Percentiles rank a stretch among this genome's conserved stretches.
Conservation (phyloP, 2,329 filamentous ascomycete species). For the Claviceps monticola region DNA sequence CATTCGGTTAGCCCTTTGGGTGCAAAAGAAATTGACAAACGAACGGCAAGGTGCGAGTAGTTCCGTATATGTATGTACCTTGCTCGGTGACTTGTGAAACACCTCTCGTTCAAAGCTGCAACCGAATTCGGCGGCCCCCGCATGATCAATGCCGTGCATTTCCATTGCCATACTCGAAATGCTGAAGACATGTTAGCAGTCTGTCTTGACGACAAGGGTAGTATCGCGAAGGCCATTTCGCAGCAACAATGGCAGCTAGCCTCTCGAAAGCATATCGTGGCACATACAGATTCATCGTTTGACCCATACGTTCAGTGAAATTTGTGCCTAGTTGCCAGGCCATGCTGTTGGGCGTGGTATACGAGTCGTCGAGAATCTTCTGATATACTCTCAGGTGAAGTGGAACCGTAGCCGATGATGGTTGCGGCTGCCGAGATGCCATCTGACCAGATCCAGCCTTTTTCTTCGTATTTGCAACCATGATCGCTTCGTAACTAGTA, state of each 20-base stretch:
- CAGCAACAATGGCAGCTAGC: not conserved
- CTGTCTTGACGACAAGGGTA: not conserved
- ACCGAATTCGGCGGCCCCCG: conserved; percentile 27
- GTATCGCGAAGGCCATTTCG: not conserved
- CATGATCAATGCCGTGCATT: conserved; percentile 25
- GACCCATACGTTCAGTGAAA: too few species aligned
- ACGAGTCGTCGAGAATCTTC: too few species aligned
- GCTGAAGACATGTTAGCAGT: conserved; percentile 18
- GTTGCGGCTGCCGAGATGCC: too few species aligned
- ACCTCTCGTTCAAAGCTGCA: conserved; percentile 34
- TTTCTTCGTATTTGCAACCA: too few species aligned
- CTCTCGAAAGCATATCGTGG: not conserved
- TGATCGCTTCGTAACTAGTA: too few species aligned
- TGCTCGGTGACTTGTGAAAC: conserved; percentile 31
- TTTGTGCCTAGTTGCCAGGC: too few species aligned
- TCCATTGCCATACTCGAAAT: conserved; percentile 37
- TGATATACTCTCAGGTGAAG: too few species aligned
- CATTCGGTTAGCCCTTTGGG: conserved; percentile 5
- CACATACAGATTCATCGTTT: too few species aligned
- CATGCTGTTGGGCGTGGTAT: too few species aligned
- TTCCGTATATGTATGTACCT: too few species aligned
- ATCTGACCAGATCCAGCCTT: too few species aligned
- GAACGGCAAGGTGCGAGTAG: not conserved
- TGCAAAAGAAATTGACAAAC: not conserved
- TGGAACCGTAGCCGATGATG: too few species aligned